Base-by-base conservation (phyloP, 441 rosid genomes). In the Brassica balearica region DNA sequence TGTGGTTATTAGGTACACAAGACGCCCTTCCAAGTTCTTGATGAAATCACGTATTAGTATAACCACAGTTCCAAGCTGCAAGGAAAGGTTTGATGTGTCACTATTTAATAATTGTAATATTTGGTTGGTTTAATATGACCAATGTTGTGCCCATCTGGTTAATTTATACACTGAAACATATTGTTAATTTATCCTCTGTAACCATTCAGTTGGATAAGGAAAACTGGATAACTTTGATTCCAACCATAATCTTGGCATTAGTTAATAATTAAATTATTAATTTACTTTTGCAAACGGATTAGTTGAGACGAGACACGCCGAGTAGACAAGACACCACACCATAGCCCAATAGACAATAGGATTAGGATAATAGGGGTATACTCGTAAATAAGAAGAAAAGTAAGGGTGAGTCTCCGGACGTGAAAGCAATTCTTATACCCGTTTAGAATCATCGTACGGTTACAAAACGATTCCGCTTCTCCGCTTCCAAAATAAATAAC, bases 11-110 rank as follows among this genome's bases (percentile, higher is more conserved):
- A 34, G 34, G 34, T 29, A 29, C 34, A 29, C 34, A 29, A 29
- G 34, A 29, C 34, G 34, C 34, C 34, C 34, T 29, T 95, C 60
- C 85, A 88, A 84, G 80, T 93, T 81, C 96, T 96, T 58, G 90
- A 93, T 86, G 99, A 92, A 82, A 91, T 93, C 72, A 96, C 98
- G 32, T 96, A 84, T 81, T 92, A 88, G 78, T 51, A 6, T 36
- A 36, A 8, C 17, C 12, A 65, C 71, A 53, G 48, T 77, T 32
- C 20, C 63, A 62, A 4, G 27, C 51, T 36, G 43, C 11, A 36
- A 76, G 27, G 32, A 15, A 60, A 69, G n/a, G 14, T 66, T 15
- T 46, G 59, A 46, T 22, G 46, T 60, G 14, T 48, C 0, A 17
- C 63, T 62, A 73, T 68, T 43, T 3, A 43, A 68, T 53, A 58